These are phyloP conservation scores for Punctularia strigosozonata DNA, from an alignment of 768 basidiomycete species.

Conservation along the genomic window DNA sequence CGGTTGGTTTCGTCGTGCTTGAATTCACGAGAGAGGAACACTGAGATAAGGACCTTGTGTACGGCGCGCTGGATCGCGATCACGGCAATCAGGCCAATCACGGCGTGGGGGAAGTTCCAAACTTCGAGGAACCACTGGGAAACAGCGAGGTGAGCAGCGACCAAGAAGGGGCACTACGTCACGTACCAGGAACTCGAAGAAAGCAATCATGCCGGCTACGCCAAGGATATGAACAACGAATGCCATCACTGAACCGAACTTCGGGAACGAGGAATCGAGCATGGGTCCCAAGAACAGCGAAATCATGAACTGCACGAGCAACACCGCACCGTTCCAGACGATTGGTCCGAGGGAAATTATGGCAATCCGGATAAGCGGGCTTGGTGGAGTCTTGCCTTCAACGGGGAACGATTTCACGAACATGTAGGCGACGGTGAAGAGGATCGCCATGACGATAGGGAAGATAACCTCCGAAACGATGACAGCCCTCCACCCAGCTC, in stretches of 20 bases:
- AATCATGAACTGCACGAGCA: slow-evolving; percentile 79
- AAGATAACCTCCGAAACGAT: slow-evolving; percentile 80
- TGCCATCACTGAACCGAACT: slow-evolving; percentile 89
- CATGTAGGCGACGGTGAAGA: slow-evolving; percentile 85
- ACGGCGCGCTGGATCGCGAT: slow-evolving; percentile 87
- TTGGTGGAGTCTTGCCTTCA: slow-evolving; percentile 54
- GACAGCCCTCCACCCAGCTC: slow-evolving; percentile 87
- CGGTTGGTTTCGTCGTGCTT: slow-evolving; percentile 99
- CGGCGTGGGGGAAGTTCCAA: slow-evolving; percentile 87
- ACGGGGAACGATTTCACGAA: slow-evolving; percentile 84
- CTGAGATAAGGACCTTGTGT: slow-evolving; percentile 88
- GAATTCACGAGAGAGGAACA: slow-evolving; percentile 94
- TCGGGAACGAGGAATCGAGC: slow-evolving; percentile 71
- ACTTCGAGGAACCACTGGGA: slow-evolving; percentile 85
- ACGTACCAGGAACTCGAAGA: slow-evolving; percentile 94
- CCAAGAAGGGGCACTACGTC: slow-evolving; percentile 18
- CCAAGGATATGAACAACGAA: slow-evolving; percentile 78
- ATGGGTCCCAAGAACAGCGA: slow-evolving; percentile 91
- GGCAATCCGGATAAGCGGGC: slow-evolving; percentile 85
- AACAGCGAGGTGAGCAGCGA: not conserved
- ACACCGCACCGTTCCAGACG: slow-evolving; percentile 86
- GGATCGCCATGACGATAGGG: slow-evolving; percentile 72
- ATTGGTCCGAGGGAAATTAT: slow-evolving; percentile 91
- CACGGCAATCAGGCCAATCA: slow-evolving; percentile 85
- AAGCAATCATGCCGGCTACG: slow-evolving; percentile 78